Base-by-base conservation (phyloP, 2,329 filamentous ascomycete genomes). In the Monosporascus cannonballus region DNA sequence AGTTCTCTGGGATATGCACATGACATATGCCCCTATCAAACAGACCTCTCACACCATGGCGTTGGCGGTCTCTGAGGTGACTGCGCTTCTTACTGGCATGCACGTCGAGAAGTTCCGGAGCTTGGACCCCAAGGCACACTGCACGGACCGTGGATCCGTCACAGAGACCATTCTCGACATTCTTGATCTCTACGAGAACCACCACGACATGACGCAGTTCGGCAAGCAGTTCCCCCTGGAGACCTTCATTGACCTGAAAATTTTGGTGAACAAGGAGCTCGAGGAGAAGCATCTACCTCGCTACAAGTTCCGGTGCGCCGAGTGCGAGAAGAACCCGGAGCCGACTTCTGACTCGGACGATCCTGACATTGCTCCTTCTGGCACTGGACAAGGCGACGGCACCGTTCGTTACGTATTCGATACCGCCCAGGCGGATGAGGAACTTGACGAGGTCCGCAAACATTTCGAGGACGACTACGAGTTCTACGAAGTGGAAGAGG, bases 321-420 rank as follows among this genome's bases (percentile, higher is more conserved):
- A 69, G 6, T 84, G 80, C 61, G 74, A 76, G 30, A 72, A 73
- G 20, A 67, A 49, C 59, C 69, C 59, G 15, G 55, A 68, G 56
- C 50, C 65, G 53, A 51, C 69, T 58, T 50, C 70, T 52, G 42
- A 46, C 22, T 46, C 42, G 11, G 42, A 77, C 69, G 54, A 72
- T 68, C 54, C 71, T 9, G 48, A 53, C 27, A 44, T 46, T 8
- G 15, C 63, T 56, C 75, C 70, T 60, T 76, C 65, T 50, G 71
- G 69, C 79, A 61, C 22, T n/a, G 15, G n/a, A 11, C n/a, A 17
- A n/a, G 41, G 41, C 22, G 86, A 90, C 22, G 88, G 88, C 6
- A 96, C 93, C 0, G 84, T 95, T 59, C 83, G 94, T 6, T 97
- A 96, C 68, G 90, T 96, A 70, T 85, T 97, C 48, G 89, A 96